phyloP scores from a whole-genome alignment of 139 green algal species.

The Mesotaenium endlicherianum region DNA sequence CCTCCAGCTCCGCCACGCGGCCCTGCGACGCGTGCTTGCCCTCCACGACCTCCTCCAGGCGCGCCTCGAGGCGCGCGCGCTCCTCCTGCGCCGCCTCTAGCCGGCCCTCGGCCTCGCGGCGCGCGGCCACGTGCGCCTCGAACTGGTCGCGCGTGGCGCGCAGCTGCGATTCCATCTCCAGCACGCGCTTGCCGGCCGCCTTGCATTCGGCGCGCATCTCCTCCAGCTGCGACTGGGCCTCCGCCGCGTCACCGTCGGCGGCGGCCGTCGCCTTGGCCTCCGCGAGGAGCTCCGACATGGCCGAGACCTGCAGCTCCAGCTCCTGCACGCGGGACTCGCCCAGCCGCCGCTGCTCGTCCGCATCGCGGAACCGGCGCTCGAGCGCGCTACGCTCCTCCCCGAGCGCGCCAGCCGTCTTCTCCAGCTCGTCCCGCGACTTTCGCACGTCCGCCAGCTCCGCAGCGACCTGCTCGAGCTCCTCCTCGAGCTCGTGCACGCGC shows the following conservation, averaged over 20 bases:
- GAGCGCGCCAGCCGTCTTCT: background rate
- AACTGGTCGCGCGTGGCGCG: background rate
- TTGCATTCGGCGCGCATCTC: background rate
- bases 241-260: background rate
- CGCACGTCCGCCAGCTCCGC: background rate
- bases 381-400: background rate
- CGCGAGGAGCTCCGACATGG: slow-evolving; percentile 24
- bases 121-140: background rate
- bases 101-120: background rate
- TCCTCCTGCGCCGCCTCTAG: background rate
- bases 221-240: background rate
- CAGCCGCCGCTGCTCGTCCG: slow-evolving; percentile 21
- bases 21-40: background rate
- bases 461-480: background rate
- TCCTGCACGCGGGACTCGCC: slow-evolving; percentile 28
- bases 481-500: background rate
- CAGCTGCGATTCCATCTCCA: slow-evolving; percentile 20
- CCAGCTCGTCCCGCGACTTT: background rate
- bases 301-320: slow-evolving; percentile 30
- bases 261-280: background rate
- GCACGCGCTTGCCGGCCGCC: slow-evolving; percentile 2
- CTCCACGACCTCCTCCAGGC: slow-evolving; percentile 12
- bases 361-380: background rate
- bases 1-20: background rate
- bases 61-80: background rate